Evolutionary conservation across 2,329 filamentous ascomycete species (phyloP).

Genomic region (Beauveria sp.): DNA sequence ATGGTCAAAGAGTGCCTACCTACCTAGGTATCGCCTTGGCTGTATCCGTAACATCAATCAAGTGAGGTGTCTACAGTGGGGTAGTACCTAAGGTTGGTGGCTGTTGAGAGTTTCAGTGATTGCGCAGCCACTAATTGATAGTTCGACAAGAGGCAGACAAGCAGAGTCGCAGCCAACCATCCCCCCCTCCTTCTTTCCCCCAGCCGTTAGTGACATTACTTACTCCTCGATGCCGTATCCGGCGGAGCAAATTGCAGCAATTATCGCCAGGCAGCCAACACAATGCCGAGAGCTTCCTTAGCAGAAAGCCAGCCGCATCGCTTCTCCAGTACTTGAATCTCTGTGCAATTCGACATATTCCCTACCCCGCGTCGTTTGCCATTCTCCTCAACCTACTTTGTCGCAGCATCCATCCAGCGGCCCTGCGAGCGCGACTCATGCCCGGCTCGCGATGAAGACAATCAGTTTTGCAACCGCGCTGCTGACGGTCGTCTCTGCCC

Average conservation of each 20-base stretch:
- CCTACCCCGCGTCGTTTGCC: neutral
- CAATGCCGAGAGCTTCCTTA: conserved; percentile 4
- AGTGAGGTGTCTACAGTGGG: neutral
- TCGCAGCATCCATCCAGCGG: neutral
- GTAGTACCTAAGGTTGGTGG: neutral
- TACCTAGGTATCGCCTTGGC: neutral
- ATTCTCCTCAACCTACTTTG: neutral
- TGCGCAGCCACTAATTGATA: neutral
- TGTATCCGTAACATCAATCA: neutral
- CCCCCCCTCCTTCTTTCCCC: neutral
- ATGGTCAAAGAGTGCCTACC: no score
- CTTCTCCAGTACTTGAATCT: neutral
- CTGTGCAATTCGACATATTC: neutral
- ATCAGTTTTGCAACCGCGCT: conserved; percentile 2
- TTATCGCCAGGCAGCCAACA: neutral
- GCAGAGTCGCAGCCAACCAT: neutral
- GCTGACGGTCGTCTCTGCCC: neutral
- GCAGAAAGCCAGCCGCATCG: neutral
- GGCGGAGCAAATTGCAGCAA: neutral
- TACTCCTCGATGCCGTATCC: neutral
- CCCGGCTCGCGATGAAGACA: conserved; percentile 5
- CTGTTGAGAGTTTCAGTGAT: neutral
- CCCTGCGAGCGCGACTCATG: neutral
- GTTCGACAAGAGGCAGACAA: neutral
- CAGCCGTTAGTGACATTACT: neutral